phyloP scores from a whole-genome alignment of 2,329 filamentous ascomycete species.

The Sporothrix pallida region DNA sequence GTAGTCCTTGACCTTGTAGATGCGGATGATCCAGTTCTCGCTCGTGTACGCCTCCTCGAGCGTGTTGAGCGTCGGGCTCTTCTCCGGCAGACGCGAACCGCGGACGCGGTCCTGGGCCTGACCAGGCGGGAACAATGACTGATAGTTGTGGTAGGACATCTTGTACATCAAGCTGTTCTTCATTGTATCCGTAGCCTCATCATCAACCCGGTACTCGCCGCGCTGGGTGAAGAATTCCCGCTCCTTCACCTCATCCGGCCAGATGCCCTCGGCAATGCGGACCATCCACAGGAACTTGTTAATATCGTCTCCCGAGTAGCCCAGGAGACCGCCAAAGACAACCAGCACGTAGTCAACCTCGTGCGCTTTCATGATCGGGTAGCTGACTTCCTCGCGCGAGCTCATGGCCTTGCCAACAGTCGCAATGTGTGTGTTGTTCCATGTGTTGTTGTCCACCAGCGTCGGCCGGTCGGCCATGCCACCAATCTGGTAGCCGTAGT shows the following conservation, averaged over 20 bases:
- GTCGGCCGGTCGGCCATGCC: conserved; percentile 98
- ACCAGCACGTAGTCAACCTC: conserved; percentile 99
- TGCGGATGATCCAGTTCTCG: conserved; percentile 99
- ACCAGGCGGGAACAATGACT: conserved; percentile 86
- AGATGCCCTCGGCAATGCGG: conserved; percentile 97
- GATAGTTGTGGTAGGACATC: conserved; percentile 99
- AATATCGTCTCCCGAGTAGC: conserved; percentile 98
- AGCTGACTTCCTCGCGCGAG: conserved; percentile 95
- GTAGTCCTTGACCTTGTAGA: conserved; percentile 99
- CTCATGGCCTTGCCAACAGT: conserved; percentile 99
- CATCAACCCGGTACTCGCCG: conserved; percentile 94
- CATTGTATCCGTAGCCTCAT: conserved; percentile 94
- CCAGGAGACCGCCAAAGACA: conserved; percentile 92
- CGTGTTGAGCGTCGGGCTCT: conserved; percentile 83
- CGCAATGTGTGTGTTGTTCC: conserved; percentile 99
- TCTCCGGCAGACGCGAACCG: conserved; percentile 76
- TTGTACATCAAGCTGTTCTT: conserved; percentile 99
- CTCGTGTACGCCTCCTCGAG: conserved; percentile 97
- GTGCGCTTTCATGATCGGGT: conserved; percentile 97
- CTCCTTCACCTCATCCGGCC: conserved; percentile 99
- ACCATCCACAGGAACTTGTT: conserved; percentile 99
- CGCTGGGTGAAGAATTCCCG: conserved; percentile 92
- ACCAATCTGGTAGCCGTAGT: conserved; percentile 99
- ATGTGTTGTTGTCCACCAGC: conserved; percentile 98
- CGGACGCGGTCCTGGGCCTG: conserved; percentile 92